Evolutionary conservation across 805 yeast species (phyloP), one percentile per base, ranked within the genome.

Genomic region (Saccharomyces paradoxus): DNA sequence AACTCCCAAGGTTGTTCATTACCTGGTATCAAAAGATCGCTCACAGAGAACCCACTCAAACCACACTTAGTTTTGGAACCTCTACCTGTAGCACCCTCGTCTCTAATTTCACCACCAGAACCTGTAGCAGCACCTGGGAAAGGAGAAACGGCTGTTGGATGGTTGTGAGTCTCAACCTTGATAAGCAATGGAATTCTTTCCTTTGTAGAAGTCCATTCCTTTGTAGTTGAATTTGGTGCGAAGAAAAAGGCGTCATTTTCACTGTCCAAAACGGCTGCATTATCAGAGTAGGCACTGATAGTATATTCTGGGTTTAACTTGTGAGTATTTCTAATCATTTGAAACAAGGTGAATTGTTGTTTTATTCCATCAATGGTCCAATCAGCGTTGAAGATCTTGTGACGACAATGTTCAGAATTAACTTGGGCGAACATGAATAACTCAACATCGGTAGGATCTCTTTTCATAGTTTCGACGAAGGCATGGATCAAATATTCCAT

Each of bases 41-140:
- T 85, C 24, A 90, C 97, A 10, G 95, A 81, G 72, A 84, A 94
- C 8, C 99, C 99, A 46, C 96, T 78, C 58, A 94, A 77, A 53
- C 99, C 99, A 67, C 97, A 96, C 74, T 94, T 92, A 48, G 98
- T 82, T 72, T 89, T 89, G 27, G 98, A 92, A 49, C 99, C 99
- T 71, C 97, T 83, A 59, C 99, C 99, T 27, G 94, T 96, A 30
- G 99, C 99, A 75, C 97, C 99, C 76, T 94, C 99, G 73, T 94
- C 99, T 79, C 99, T 88, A 66, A 94, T 94, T 74, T 94, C 99
- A 77, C 99, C 99, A 71, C 99, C 99, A 10, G 98, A 91, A 59
- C 99, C 99, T 13, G 99, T 94, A 47, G 99, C 96, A 31, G 99
- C 99, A 72, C 99, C 99, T 2, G 99, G 91, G 74, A 89, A 94